Percentiles rank a stretch among this genome's conserved stretches.
These are phyloP conservation scores for Apophysomyces trapeziformis DNA, from an alignment of 371 early-diverging fungal species.

Conservation along the genomic window DNA sequence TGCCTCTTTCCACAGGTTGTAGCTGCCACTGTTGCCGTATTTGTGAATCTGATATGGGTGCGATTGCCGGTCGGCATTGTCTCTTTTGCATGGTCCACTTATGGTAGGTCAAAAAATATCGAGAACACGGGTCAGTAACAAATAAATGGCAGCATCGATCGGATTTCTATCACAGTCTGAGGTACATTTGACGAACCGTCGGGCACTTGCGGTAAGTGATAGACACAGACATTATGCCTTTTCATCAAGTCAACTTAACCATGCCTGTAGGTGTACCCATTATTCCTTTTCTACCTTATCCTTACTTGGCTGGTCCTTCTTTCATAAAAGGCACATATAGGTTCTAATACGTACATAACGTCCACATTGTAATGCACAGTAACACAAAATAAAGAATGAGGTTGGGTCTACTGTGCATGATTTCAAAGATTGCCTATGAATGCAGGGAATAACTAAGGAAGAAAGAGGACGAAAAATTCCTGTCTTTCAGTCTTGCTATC, in stretches of 20 bases:
- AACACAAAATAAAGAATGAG: too few species aligned
- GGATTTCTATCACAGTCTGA: conserved; percentile 81
- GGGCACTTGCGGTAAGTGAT: conserved; percentile 75
- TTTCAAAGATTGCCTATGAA: too few species aligned
- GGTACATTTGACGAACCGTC: conserved; percentile 79
- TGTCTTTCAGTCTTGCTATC: too few species aligned
- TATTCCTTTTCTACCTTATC: conserved; percentile 90
- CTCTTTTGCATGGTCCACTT: conserved; percentile 86
- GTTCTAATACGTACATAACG: neutral
- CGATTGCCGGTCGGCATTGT: conserved; percentile 70
- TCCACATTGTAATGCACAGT: neutral
- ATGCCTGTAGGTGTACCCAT: conserved; percentile 69
- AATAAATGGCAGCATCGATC: conserved; percentile 70
- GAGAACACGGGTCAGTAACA: neutral
- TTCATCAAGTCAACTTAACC: neutral
- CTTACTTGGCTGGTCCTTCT: conserved; percentile 91
- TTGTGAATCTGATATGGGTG: conserved; percentile 69
- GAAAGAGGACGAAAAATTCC: too few species aligned
- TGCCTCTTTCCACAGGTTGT: conserved; percentile 92
- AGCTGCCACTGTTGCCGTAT: conserved; percentile 71
- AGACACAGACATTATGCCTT: too few species aligned
- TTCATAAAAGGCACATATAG: conserved; percentile 40
- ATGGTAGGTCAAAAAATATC: conserved; percentile 51
- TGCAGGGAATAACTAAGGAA: too few species aligned
- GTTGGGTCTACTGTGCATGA: too few species aligned